Base-by-base conservation (phyloP, 2,329 filamentous ascomycete species). In the Eurotiales sp. region DNA sequence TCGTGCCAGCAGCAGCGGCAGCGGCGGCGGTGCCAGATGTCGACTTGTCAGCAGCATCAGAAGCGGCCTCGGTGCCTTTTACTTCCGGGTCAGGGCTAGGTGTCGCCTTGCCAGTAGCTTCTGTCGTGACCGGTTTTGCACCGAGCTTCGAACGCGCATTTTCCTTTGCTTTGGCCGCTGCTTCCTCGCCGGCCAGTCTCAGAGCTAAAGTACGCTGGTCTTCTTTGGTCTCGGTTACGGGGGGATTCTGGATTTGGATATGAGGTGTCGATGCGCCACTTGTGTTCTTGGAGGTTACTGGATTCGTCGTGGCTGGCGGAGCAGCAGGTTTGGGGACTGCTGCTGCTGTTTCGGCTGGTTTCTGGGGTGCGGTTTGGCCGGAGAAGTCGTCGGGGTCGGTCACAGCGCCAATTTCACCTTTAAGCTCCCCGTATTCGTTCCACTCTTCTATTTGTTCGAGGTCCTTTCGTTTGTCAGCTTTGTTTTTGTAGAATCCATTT, bases 381-480 rank as follows among this genome's bases (percentile, higher is more conserved):
- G 62, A 59, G 50, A 68, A 61, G 27, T 61, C 60, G 43, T 65
- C 61, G 23, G 69, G 55, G 49, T 69, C 67, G 62, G 63, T 54
- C 42, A 68, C 62, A 50, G 62, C 72, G 39, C 77, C 77, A 61
- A 97, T 83, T 62, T 92, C 87, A 71, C 92, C 83, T 70, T 90
- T 90, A 55, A 99, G 81, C 73, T 97, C 92, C 71, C 90, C 90
- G 71, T 95, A 96, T 70, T 99, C 93, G 75, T 99, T 99, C 93
- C 92, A 97, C 68, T 99, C 93, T 72, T 99, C 93, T 57, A 97
- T 84, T 71, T 97, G 86, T 57, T 92, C 87, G 45, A 96, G 80
- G 68, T 96, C 93, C 91, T 96, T n/a, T 3, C 2, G 17, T 11
- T 19, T 37, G 34, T 37, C 15, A 37, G 34, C n/a, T n/a, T 37